These are phyloP conservation scores for Fennellomyces sp. DNA, from an alignment of 371 early-diverging fungal species.

Conservation along the genomic window DNA sequence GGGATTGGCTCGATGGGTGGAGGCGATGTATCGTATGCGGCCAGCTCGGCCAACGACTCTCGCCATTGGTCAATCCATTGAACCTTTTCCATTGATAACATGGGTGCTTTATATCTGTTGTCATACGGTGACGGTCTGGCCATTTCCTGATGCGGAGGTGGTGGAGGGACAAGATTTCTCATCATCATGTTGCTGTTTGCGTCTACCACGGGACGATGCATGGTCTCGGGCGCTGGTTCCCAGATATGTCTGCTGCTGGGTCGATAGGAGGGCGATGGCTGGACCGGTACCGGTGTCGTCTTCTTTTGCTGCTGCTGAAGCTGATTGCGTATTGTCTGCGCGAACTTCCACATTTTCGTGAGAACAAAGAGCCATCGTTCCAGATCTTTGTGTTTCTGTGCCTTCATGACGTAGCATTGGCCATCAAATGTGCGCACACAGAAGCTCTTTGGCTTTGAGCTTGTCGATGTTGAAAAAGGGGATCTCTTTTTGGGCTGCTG, in stretches of 20 bases:
- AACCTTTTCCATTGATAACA: conserved; percentile 37
- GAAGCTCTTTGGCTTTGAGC: conserved; percentile 38
- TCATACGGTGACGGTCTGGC: conserved; percentile 6
- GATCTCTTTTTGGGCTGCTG: conserved; percentile 25
- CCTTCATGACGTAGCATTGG: conserved; percentile 38
- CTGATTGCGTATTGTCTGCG: conserved; percentile 29
- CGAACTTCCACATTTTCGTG: conserved; percentile 52
- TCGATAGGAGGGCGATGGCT: neutral
- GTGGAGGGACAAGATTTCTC: conserved; percentile 18
- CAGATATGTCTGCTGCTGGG: conserved; percentile 6
- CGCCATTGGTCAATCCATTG: conserved; percentile 52
- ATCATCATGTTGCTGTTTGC: neutral
- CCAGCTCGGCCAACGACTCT: conserved; percentile 43
- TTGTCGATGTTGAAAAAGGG: conserved; percentile 4
- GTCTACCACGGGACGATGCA: conserved; percentile 8
- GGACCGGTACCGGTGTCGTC: neutral
- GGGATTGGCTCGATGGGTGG: conserved; percentile 53
- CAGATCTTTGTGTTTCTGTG: conserved; percentile 49
- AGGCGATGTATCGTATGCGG: conserved; percentile 30
- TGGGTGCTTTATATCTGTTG: conserved; percentile 20
- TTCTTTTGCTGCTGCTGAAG: conserved; percentile 18
- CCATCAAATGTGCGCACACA: conserved; percentile 44
- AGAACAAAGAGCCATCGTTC: conserved; percentile 58
- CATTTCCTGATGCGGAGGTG: neutral
- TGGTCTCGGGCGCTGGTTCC: neutral